Percentiles rank a stretch among this genome's conserved stretches.
phyloP scores from a whole-genome alignment of 108 stramenopile species.

The Cylindrotheca fusiformis region DNA sequence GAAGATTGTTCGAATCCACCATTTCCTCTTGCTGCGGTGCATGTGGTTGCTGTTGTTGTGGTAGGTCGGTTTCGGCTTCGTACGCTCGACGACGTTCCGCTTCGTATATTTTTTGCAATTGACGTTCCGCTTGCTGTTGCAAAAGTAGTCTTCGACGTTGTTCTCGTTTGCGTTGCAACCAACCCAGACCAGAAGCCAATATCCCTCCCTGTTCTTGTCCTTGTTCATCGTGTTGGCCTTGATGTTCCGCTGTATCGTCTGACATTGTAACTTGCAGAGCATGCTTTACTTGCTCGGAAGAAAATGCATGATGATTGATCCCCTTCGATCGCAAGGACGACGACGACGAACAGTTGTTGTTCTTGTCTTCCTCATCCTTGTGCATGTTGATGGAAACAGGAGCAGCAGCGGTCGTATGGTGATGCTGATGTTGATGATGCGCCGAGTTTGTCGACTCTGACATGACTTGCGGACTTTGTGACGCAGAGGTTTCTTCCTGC shows the following conservation, averaged over 20 bases:
- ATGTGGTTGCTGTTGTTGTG: background rate
- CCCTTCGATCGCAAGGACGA: no score
- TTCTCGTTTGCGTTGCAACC: constrained; percentile 37
- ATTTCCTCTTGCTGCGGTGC: background rate
- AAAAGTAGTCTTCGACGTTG: constrained; percentile 32
- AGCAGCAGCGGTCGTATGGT: background rate
- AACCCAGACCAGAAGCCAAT: constrained; percentile 30
- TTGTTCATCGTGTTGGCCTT: constrained; percentile 1
- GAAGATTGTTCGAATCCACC: background rate
- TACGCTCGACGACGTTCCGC: constrained; percentile 16
- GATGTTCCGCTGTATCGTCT: background rate
- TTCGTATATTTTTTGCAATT: constrained; percentile 37
- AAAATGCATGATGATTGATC: background rate
- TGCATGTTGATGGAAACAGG: background rate
- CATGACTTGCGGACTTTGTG: background rate
- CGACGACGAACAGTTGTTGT: no score
- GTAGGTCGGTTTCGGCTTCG: background rate
- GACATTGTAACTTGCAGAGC: background rate
- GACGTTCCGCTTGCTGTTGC: constrained; percentile 43
- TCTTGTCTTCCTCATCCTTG: background rate
- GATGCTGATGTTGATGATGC: background rate
- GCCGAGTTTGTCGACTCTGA: background rate
- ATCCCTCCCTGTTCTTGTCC: background rate
- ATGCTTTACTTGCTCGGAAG: background rate
- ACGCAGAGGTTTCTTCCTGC: no score